phyloP scores from a whole-genome alignment of 257 asterid species.

The Nicotiana sylvestris region DNA sequence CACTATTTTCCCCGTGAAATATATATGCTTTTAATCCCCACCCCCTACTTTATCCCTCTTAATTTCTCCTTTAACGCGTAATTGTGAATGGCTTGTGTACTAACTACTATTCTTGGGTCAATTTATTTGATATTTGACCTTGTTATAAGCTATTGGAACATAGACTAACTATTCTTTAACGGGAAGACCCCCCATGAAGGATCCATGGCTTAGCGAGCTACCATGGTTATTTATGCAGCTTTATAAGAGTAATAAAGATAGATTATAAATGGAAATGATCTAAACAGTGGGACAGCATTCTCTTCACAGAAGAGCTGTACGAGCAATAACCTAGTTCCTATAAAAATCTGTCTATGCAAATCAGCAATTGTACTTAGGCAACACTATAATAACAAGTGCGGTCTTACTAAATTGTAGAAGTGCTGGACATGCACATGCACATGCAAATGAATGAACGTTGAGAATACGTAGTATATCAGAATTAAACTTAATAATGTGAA shows the following conservation, averaged over 20 bases:
- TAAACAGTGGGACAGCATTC: not conserved
- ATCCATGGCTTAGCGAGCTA: not conserved
- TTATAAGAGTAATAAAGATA: not conserved
- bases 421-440: conserved; percentile 7
- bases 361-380: not conserved
- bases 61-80: not conserved
- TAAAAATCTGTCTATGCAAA: not conserved
- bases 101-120: not conserved
- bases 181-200: not conserved
- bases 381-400: not conserved
- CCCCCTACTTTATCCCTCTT: not conserved
- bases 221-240: not conserved
- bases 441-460: not conserved
- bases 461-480: not conserved
- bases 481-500: not conserved
- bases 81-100: not conserved
- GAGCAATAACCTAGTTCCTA: not conserved
- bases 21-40: not conserved
- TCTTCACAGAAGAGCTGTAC: not conserved
- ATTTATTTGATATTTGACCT: conserved; percentile 1
- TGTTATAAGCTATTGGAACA: not conserved
- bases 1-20: not conserved
- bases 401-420: not conserved
- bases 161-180: not conserved
- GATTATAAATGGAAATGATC: not conserved